Evolutionary conservation across 495 filamentous ascomycete genomes (phyloP), one percentile per base, ranked within the genome.

Genomic region (Podospora didyma): DNA sequence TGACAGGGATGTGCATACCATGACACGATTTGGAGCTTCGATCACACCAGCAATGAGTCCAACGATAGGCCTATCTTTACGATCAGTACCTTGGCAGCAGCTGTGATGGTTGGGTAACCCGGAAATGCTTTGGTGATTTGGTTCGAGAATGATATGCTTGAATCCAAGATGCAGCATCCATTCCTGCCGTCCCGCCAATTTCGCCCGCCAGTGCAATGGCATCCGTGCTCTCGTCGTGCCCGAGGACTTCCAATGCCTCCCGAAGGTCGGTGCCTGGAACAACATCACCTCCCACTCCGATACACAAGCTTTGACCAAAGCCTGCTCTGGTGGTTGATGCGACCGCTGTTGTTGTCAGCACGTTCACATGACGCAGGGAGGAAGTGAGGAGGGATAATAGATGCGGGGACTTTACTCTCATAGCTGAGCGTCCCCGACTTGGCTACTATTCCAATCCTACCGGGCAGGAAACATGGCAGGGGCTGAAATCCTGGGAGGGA

Each of bases 381-480:
- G 14, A 16, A 17, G 14, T 12, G 10, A 16, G 10, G 23, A 50
- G 23, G 20, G 31, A 16, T 19, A 20, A 5, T 41, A 6, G 34
- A 19, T 10, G 45, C 7, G 23, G 26, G 49, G 3, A 34, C 17
- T 64, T 22, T 62, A 67, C 64, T 57, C 69, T 96, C 92, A 61
- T 96, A 96, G 52, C 87, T 90, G 28, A 97, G 69, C 1, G 92
- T 96, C 0, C 92, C 90, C 1, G 92, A 96, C 67, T 93, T 95
- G 14, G 90, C 88, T 7, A 91, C 80, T 49, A 97, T 92, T 0
- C 89, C 90, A 44, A 97, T 78, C 51, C 81, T 77, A 0, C 92
- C 91, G 0, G 89, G 83, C 1, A 75, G 66, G 52, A 94, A 94
- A 48, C 84, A 89, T 0, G 87, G 82, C 22, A 94, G 69, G 0